Percentiles rank a stretch among this genome's conserved stretches.
phyloP scores from a whole-genome alignment of 2,329 filamentous ascomycete genomes.

The Neopestalotiopsis rosae region DNA sequence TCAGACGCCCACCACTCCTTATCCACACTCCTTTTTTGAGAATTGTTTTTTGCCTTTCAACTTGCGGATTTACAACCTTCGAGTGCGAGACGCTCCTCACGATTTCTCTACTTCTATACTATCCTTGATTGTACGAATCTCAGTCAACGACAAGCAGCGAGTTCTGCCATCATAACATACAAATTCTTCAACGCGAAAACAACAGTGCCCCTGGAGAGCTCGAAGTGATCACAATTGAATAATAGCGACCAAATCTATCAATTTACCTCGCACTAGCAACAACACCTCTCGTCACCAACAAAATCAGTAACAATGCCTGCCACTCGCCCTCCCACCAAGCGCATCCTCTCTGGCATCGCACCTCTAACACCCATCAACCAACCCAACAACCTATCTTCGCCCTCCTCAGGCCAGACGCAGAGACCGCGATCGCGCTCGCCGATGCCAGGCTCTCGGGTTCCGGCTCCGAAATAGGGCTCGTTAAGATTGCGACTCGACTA shows the following conservation, averaged over 20 bases:
- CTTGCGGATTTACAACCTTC: neutral
- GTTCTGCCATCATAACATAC: constrained; percentile 1
- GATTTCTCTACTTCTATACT: neutral
- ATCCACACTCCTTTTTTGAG: constrained; percentile 9
- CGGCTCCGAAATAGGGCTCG: constrained; percentile 11
- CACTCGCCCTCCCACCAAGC: constrained; percentile 9
- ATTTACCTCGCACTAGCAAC: neutral
- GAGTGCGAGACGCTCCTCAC: constrained; percentile 10
- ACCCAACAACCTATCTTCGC: constrained; percentile 2
- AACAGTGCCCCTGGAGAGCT: neutral
- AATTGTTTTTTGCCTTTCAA: neutral
- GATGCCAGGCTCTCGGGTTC: constrained; percentile 14
- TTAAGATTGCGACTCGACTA: constrained; percentile 1
- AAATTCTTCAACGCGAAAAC: neutral
- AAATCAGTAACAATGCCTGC: constrained; percentile 8
- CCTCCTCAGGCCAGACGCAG: neutral
- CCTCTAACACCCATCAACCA: constrained; percentile 15
- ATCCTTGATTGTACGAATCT: neutral
- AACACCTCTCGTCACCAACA: neutral
- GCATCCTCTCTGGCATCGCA: constrained; percentile 12
- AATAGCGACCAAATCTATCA: neutral
- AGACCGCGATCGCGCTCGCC: constrained; percentile 12
- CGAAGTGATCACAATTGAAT: neutral
- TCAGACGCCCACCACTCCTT: constrained; percentile 6
- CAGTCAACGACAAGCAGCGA: constrained; percentile 5